Evolutionary conservation across 108 stramenopile genomes (phyloP), one percentile per base, ranked within the genome.

Genomic region (Skeletonema potamos): DNA sequence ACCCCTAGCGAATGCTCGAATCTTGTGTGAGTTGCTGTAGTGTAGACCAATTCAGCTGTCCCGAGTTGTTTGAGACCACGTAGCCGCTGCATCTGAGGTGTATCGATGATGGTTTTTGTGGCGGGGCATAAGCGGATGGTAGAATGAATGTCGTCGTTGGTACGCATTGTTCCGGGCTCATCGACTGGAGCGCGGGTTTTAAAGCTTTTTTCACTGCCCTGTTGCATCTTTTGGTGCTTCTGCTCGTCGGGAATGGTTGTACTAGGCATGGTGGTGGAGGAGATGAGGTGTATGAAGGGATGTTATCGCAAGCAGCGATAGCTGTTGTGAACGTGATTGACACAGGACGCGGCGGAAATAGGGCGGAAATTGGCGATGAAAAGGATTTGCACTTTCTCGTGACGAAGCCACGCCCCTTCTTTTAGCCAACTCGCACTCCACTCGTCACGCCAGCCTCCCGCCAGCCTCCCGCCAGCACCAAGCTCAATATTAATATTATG

Each of bases 1-100:
- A 97, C 96, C 17, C 96, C 93, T 27, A 93, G 48, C 22, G 84
- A 88, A 64, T 94, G 93, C 64, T 94, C 89, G 62, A 97, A 96
- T 7, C 96, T 76, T 6, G 76, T 89, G 79, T 97, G 96, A 63
- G 91, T 93, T 24, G 88, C 90, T 55, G 69, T 83, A 1, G 83
- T 70, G 66, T 91, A 98, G 12, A 93, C 89, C 34, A 74, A 74
- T 36, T 90, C 77, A 8, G 87, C 58, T 10, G 84, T 81, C 1
- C 96, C 96, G 30, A 96, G 83, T 73, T 97, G 97, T 48, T 88
- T 86, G 27, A 98, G 72, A 5, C 79, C 65, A 17, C 92, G 84
- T 27, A 98, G 90, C 3, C 97, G 83, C 69, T 98, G 96, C 56
- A 96, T 77, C 29, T 89, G 83, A 7, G 82, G 82, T 18, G 91